Percentiles rank a stretch among this genome's conserved stretches.
Evolutionary conservation across 2,329 filamentous ascomycete species (phyloP).

Genomic region (Didymellaceae sp.): DNA sequence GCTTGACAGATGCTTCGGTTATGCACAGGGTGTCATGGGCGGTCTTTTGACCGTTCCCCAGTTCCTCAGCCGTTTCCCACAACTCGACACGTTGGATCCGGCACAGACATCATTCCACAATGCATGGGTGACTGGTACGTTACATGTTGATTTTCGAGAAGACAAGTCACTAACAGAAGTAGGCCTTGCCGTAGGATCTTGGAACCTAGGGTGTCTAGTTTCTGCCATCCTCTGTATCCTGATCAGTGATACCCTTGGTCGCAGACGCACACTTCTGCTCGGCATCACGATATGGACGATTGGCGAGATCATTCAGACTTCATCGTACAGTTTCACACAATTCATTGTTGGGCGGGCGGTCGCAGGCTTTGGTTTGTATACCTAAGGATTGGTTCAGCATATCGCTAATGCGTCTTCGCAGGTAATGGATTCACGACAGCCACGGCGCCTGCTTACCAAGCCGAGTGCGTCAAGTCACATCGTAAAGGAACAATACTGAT

Average conservation of each 20-base stretch:
- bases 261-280: constrained; percentile 57
- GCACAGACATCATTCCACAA: constrained; percentile 22
- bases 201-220: constrained; percentile 63
- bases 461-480: constrained; percentile 54
- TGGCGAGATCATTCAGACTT: constrained; percentile 58
- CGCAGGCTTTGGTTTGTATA: constrained; percentile 56
- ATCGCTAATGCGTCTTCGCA: constrained; percentile 11
- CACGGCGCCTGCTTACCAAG: constrained; percentile 61
- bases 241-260: constrained; percentile 57
- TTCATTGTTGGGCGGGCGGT: constrained; percentile 60
- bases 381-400: background rate
- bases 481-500: constrained; percentile 56
- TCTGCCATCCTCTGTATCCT: constrained; percentile 60
- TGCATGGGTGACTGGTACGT: constrained; percentile 36
- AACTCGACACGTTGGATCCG: constrained; percentile 33
- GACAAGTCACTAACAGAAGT: background rate
- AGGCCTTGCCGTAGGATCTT: constrained; percentile 41
- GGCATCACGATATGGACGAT: constrained; percentile 58
- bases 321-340: constrained; percentile 54
- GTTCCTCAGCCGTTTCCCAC: constrained; percentile 56
- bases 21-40: constrained; percentile 74
- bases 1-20: constrained; percentile 56
- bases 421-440: constrained; percentile 62
- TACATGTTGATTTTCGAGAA: background rate
- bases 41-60: constrained; percentile 70